Conservation (phyloP, 2,329 filamentous ascomycete genomes). For the Fusarium pseudoanthophilum region DNA sequence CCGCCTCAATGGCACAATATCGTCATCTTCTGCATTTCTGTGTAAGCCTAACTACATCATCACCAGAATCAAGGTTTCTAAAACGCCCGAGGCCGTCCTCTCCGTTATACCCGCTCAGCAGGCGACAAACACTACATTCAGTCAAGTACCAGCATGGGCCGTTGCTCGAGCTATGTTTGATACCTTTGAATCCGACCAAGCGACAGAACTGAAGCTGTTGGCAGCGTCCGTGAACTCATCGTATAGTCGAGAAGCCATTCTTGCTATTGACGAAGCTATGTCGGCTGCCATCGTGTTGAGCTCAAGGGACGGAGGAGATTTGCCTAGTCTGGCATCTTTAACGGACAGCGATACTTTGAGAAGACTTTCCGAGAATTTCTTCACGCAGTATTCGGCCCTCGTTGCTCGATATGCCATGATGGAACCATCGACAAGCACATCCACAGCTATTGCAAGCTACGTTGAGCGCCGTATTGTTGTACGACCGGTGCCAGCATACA, state of each 20-base stretch:
- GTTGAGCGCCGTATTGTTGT: conserved; percentile 48
- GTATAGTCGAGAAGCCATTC: conserved; percentile 39
- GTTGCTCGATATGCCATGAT: conserved; percentile 48
- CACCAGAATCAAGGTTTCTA: conserved; percentile 31
- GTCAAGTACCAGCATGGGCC: conserved; percentile 34
- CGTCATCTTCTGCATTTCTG: conserved; percentile 29
- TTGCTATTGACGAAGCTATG: conserved; percentile 49
- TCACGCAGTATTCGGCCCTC: conserved; percentile 49
- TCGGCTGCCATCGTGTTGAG: conserved; percentile 48
- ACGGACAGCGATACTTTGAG: conserved; percentile 41
- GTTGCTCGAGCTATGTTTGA: conserved; percentile 37
- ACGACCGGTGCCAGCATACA: conserved; percentile 45
- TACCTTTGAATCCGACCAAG: conserved; percentile 21
- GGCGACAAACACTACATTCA: conserved; percentile 31
- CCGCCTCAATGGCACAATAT: conserved; percentile 21
- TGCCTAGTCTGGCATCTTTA: conserved; percentile 39
- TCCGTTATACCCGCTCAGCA: conserved; percentile 6
- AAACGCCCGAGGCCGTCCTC: conserved; percentile 25
- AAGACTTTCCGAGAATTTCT: conserved; percentile 47
- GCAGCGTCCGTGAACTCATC: conserved; percentile 10
- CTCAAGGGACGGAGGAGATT: conserved; percentile 30
- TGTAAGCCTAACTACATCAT: conserved; percentile 41
- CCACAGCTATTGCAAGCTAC: conserved; percentile 41
- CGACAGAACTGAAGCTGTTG: conserved; percentile 1
- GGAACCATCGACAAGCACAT: conserved; percentile 31